Conservation (phyloP, 768 basidiomycete species). For the Tubosaeta sp. region DNA sequence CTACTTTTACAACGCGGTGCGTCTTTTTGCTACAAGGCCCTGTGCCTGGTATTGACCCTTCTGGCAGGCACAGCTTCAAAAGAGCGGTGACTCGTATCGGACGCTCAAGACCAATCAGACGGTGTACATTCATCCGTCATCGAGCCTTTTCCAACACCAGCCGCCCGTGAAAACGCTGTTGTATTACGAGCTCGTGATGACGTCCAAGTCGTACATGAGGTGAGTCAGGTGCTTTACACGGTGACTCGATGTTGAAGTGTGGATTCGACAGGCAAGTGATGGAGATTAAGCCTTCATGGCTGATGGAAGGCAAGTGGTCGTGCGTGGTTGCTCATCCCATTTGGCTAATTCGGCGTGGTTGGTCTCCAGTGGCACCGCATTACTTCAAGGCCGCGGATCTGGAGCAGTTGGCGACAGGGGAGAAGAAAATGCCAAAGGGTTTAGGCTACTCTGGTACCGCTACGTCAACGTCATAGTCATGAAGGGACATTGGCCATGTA, state of each 20-base stretch:
- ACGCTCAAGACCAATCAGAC: slow-evolving; percentile 96
- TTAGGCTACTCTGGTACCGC: slow-evolving; percentile 33
- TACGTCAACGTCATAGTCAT: slow-evolving; percentile 7
- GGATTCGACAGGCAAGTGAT: slow-evolving; percentile 69
- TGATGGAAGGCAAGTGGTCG: slow-evolving; percentile 69
- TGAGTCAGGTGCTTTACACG: slow-evolving; percentile 24
- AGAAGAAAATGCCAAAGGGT: slow-evolving; percentile 93
- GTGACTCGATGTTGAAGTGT: neutral
- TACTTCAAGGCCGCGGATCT: slow-evolving; percentile 88
- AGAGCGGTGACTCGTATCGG: slow-evolving; percentile 94
- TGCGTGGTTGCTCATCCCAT: neutral
- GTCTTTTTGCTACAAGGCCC: slow-evolving; percentile 21
- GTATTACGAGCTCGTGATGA: slow-evolving; percentile 98
- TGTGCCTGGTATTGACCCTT: neutral
- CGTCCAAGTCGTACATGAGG: slow-evolving; percentile 95
- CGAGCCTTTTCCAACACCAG: slow-evolving; percentile 91
- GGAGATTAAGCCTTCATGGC: slow-evolving; percentile 96
- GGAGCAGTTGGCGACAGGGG: slow-evolving; percentile 73
- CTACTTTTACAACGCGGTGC: slow-evolving; percentile 92
- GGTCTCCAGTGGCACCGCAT: slow-evolving; percentile 79
- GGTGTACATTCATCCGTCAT: slow-evolving; percentile 95
- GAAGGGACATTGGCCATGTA: neutral
- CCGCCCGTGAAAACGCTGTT: slow-evolving; percentile 87
- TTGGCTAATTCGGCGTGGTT: slow-evolving; percentile 2
- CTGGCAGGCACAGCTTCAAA: slow-evolving; percentile 80